Conservation (phyloP, 495 filamentous ascomycete genomes). For the Recurvomyces mirabilis region DNA sequence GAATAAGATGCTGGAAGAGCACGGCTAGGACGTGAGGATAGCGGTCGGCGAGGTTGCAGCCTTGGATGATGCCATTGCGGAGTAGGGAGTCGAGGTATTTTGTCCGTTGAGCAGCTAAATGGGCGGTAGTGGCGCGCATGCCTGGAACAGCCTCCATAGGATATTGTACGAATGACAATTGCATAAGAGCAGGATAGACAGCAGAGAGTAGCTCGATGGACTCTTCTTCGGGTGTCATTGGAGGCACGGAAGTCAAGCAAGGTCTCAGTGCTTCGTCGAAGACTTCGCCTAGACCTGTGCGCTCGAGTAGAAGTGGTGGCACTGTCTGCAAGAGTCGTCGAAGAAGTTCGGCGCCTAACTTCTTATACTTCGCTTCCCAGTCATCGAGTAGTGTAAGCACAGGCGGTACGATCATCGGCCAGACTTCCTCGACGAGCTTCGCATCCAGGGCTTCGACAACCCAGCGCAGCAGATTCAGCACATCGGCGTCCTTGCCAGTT, state of each 20-base stretch:
- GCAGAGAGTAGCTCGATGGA: conserved; percentile 52
- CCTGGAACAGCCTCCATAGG: conserved; percentile 4
- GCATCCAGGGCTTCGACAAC: conserved; percentile 40
- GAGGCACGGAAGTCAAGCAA: conserved; percentile 61
- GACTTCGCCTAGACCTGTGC: conserved; percentile 66
- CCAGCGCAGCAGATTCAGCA: conserved; percentile 58
- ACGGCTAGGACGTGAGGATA: conserved; percentile 36
- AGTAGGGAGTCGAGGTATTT: conserved; percentile 18
- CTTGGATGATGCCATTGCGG: conserved; percentile 35
- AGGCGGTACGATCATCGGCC: conserved; percentile 75
- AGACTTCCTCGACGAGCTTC: conserved; percentile 37
- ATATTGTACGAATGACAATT: conserved; percentile 42
- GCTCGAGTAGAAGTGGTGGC: conserved; percentile 45
- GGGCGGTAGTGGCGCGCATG: conserved; percentile 18
- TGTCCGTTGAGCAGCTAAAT: conserved; percentile 17
- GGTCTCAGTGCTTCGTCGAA: conserved; percentile 71
- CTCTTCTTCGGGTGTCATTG: conserved; percentile 61
- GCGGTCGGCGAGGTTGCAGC: conserved; percentile 24
- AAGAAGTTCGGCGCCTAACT: conserved; percentile 50
- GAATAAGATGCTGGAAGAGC: conserved; percentile 45
- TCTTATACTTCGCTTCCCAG: conserved; percentile 41
- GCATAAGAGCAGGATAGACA: conserved; percentile 56
- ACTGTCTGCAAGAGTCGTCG: conserved; percentile 42
- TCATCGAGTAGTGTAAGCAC: conserved; percentile 74
- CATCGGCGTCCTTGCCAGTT: conserved; percentile 42